A percentile compares a stretch with the other conserved stretches of the same genome.
Conservation (phyloP, 805 yeast genomes). For the Wickerhamomyces chaumierensis region DNA sequence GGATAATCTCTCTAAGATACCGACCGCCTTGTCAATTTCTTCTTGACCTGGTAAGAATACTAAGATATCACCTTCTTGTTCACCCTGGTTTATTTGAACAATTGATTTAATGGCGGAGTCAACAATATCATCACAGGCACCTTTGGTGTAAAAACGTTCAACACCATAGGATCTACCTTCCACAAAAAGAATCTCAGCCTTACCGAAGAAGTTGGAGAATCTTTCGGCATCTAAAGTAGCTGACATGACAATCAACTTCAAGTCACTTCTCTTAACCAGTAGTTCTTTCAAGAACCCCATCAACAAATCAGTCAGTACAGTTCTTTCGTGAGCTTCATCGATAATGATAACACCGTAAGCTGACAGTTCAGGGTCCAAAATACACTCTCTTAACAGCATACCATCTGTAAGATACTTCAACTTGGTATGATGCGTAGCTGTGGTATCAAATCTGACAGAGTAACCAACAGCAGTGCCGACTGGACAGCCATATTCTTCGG, state of each 20-base stretch:
- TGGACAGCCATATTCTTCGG: conserved; percentile 71
- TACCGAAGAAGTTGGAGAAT: conserved; percentile 65
- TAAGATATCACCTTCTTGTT: conserved; percentile 75
- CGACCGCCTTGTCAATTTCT: conserved; percentile 81
- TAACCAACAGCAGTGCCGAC: conserved; percentile 84
- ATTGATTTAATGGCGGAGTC: conserved; percentile 67
- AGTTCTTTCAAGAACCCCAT: conserved; percentile 80
- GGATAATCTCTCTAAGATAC: conserved; percentile 45
- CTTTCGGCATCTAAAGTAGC: conserved; percentile 91
- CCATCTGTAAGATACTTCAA: conserved; percentile 91
- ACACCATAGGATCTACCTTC: conserved; percentile 90
- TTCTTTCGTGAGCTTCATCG: conserved; percentile 97
- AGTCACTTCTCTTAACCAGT: conserved; percentile 36
- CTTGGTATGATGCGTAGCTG: conserved; percentile 45
- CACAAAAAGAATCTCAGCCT: conserved; percentile 75
- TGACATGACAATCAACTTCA: conserved; percentile 81
- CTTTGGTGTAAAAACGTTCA: conserved; percentile 50
- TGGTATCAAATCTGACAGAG: conserved; percentile 83
- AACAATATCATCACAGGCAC: conserved; percentile 70
- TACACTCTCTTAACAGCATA: conserved; percentile 86
- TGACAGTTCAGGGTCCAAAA: conserved; percentile 55
- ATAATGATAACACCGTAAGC: conserved; percentile 70
- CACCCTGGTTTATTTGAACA: conserved; percentile 68
- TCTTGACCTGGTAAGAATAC: conserved; percentile 96
- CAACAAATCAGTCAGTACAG: conserved; percentile 80